Evolutionary conservation across 768 basidiomycete species (phyloP).

Genomic region (Floccularia luteovirens): DNA sequence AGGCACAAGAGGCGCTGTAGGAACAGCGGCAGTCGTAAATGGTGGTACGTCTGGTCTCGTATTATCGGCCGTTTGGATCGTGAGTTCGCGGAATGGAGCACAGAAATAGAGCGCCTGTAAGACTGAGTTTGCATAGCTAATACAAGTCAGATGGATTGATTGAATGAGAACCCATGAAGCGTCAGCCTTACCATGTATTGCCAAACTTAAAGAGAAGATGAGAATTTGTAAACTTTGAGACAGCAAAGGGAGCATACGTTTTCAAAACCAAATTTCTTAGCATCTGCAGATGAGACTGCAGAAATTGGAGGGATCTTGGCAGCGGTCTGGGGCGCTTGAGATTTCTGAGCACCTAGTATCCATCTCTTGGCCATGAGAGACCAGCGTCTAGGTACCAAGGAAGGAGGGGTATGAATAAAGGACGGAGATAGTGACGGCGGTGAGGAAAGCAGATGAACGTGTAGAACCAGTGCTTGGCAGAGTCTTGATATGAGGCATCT

Average conservation of each 20-base stretch:
- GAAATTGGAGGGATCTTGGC: conserved; percentile 12
- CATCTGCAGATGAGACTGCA: conserved; percentile 50
- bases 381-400: conserved; percentile 2
- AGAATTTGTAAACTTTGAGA: conserved; percentile 4
- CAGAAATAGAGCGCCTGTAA: conserved; percentile 97
- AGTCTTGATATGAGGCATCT: too few species aligned
- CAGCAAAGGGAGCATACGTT: conserved; percentile 56
- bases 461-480: too few species aligned
- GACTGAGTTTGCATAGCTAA: conserved; percentile 97
- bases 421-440: conserved; percentile 1
- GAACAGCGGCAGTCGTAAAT: conserved; percentile 13
- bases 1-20: conserved; percentile 26
- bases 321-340: conserved; percentile 11
- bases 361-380: conserved; percentile 27
- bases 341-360: conserved; percentile 24
- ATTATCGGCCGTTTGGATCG: conserved; percentile 60
- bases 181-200: conserved; percentile 77
- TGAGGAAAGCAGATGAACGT: conserved; percentile 3
- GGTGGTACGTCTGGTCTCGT: conserved; percentile 27
- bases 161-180: conserved; percentile 3
- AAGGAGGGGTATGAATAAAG: conserved; percentile 6
- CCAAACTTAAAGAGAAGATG: conserved; percentile 58
- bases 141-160: conserved; percentile 14
- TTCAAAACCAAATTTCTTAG: conserved; percentile 93
- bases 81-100: conserved; percentile 84